These are phyloP conservation scores for Castanea mollissima DNA, from an alignment of 306 rosid genomes.

Conservation along the genomic window DNA sequence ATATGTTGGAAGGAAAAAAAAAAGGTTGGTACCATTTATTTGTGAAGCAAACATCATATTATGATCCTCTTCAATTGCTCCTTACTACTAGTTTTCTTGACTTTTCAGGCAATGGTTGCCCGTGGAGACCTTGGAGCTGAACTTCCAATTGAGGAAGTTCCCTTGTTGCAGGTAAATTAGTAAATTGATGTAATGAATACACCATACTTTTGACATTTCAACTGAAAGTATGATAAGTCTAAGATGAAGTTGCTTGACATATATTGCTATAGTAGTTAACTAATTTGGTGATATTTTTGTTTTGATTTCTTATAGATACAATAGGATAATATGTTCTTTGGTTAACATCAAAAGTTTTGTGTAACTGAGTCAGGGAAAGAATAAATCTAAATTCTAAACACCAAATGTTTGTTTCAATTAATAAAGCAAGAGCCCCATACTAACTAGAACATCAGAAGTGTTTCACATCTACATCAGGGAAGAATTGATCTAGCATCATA, in stretches of 20 bases:
- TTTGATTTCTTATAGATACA: no score
- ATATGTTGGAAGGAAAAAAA: not conserved
- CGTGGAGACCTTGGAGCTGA: slow-evolving; percentile 99
- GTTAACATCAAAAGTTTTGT: not conserved
- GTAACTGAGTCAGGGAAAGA: not conserved
- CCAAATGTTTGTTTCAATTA: not conserved
- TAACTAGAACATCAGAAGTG: not conserved
- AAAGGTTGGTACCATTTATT: not conserved
- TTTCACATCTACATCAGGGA: no score
- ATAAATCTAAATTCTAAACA: not conserved
- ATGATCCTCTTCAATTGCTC: not conserved
- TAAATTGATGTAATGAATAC: slow-evolving; percentile 18
- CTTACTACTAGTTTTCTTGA: slow-evolving; percentile 13
- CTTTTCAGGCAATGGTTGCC: slow-evolving; percentile 93
- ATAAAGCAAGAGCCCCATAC: not conserved
- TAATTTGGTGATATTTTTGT: not conserved
- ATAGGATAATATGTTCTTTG: not conserved
- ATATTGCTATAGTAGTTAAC: not conserved
- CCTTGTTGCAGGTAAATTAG: slow-evolving; percentile 87
- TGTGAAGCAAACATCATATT: not conserved
- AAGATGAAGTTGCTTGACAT: slow-evolving; percentile 9
- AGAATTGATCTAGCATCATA: no score
- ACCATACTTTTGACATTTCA: slow-evolving; percentile 7
- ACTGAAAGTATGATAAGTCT: slow-evolving; percentile 9
- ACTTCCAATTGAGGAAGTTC: slow-evolving; percentile 98